Base-by-base conservation (phyloP, 2,329 filamentous ascomycete species). In the Colletotrichum sp. region DNA sequence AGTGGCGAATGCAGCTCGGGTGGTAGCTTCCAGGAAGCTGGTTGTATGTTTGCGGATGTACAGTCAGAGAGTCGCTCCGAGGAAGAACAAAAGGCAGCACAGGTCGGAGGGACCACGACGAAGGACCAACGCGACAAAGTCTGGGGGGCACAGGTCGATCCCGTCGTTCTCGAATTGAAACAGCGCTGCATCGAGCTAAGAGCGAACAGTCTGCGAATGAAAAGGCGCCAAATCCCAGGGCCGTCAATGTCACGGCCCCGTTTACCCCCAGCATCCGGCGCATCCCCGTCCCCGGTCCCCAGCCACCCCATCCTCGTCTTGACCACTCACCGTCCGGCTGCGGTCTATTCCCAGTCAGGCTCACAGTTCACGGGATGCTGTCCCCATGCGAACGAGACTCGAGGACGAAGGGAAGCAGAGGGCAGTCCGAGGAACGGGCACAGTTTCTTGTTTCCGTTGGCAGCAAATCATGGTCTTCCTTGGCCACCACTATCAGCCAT, bases 131-230 rank as follows among this genome's bases (percentile, higher is more conserved):
- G 60, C 69, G 59, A 74, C 59, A 39, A 60, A 71, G 66, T 70
- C 71, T 21, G 71, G 64, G 52, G 73, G 62, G 57, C 62, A 69
- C 24, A 62, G 67, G 63, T 72, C 21, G 71, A 72, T 60, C 55
- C 57, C 39, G 60, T 73, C 55, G 57, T 72, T 64, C 39, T 73
- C 73, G 70, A 69, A 73, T 64, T 59, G 73, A 69, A 76, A 73
- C 69, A 64, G 32, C 32, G 44, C 70, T 75, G 69, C 63, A 21
- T 68, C 69, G 39, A 75, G 69, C 62, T 44, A 75, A 65, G 62
- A 32, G 36, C 26, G 52, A 52, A 39, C n/a, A 36, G 28, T 30
- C 72, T 63, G 39, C 63, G 62, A 75, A 75, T 75, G 62, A 71
- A 59, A 75, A 60, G 9, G 34, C 60, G 30, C 62, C 72, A 67